Conservation (phyloP, 176 grass and related monocot genomes). For the Zea luxurians region DNA sequence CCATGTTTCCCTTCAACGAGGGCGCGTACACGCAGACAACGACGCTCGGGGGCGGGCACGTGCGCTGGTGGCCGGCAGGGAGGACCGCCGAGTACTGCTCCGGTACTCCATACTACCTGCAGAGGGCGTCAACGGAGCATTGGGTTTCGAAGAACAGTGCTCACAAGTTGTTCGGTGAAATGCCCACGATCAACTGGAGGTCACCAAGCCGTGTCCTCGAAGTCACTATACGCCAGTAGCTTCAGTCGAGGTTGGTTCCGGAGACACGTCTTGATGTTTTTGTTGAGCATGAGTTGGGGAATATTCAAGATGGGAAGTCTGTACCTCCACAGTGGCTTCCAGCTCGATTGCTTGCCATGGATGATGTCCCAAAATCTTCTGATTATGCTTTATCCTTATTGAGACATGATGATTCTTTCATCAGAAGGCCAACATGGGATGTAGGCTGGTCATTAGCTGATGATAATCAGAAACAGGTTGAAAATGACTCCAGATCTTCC, state of each 20-base stretch:
- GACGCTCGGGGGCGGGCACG: not conserved
- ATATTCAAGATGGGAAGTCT: conserved; percentile 16
- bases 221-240: too few species aligned
- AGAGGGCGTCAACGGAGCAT: not conserved
- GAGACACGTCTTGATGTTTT: conserved; percentile 68
- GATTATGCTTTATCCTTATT: conserved; percentile 68
- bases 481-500: conserved; percentile 47
- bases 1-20: conserved; percentile 25
- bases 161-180: too few species aligned
- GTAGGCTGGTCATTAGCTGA: conserved; percentile 68
- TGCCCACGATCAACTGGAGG: too few species aligned
- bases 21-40: not conserved
- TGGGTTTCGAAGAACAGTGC: not conserved
- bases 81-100: not conserved
- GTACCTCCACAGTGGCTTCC: conserved; percentile 51
- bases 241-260: conserved; percentile 55
- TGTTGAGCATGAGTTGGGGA: conserved; percentile 52
- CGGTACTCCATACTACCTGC: conserved; percentile 5
- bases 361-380: conserved; percentile 71
- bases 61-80: not conserved
- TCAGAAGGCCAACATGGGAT: conserved; percentile 68
- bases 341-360: conserved; percentile 72
- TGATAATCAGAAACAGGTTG: conserved; percentile 64
- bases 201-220: too few species aligned
- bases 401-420: conserved; percentile 47